phyloP scores from a whole-genome alignment of 1,284 basidiomycete genomes.

The Gymnopus androsaceus region DNA sequence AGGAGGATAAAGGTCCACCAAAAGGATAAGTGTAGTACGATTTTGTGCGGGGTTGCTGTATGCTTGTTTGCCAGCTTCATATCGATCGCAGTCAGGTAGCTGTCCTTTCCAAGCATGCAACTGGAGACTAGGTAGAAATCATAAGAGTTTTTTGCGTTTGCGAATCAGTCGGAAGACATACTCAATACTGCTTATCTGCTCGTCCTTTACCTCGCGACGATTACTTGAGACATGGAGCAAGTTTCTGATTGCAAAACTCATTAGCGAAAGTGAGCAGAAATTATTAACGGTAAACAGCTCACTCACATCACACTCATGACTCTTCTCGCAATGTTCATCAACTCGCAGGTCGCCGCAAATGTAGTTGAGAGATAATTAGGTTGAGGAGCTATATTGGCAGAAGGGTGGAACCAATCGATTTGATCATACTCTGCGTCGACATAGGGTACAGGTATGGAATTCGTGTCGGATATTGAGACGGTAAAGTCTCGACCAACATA shows the following conservation, averaged over 20 bases:
- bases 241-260: constrained; percentile 36
- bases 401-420: constrained; percentile 35
- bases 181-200: constrained; percentile 58
- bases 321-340: constrained; percentile 46
- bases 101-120: constrained; percentile 62
- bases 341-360: constrained; percentile 47
- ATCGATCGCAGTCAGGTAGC: constrained; percentile 53
- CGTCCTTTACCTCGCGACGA: constrained; percentile 42
- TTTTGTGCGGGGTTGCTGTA: constrained; percentile 49
- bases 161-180: constrained; percentile 29
- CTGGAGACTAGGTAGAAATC: constrained; percentile 43
- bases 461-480: constrained; percentile 31
- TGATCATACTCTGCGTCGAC: constrained; percentile 40
- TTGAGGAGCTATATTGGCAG: constrained; percentile 34
- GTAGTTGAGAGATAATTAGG: constrained; percentile 42
- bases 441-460: constrained; percentile 38
- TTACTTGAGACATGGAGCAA: constrained; percentile 40
- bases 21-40: constrained; percentile 56
- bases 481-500: constrained; percentile 51
- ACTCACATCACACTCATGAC: constrained; percentile 52
- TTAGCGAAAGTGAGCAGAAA: not conserved
- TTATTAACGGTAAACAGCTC: constrained; percentile 6
- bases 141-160: not conserved
- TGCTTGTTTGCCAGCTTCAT: constrained; percentile 41
- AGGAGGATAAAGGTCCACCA: constrained; percentile 56